phyloP scores from a whole-genome alignment of 2,329 filamentous ascomycete species.

The Exophiala xenobiotica region DNA sequence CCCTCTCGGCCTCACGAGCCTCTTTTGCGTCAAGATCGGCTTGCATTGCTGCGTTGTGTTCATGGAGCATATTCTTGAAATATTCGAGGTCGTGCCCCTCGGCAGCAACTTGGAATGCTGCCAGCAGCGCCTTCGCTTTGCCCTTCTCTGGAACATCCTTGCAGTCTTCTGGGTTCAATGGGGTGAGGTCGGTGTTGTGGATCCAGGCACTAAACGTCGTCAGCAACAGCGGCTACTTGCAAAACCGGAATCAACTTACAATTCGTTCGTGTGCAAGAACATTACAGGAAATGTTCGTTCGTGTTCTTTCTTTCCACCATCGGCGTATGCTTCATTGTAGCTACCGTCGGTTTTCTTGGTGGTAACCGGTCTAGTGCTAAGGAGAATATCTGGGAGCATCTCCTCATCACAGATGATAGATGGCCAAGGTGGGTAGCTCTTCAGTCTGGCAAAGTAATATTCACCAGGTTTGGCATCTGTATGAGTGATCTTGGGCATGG shows the following conservation, averaged over 20 bases:
- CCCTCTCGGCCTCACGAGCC: constrained; percentile 60
- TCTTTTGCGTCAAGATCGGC: constrained; percentile 65
- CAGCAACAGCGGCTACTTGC: constrained; percentile 17
- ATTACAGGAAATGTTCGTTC: constrained; percentile 92
- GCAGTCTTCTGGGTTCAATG: constrained; percentile 72
- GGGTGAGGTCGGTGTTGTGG: constrained; percentile 75
- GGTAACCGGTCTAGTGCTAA: constrained; percentile 78
- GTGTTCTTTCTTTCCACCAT: constrained; percentile 79
- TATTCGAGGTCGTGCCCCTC: constrained; percentile 74
- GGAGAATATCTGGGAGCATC: constrained; percentile 79
- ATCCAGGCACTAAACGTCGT: constrained; percentile 74
- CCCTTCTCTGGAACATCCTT: constrained; percentile 64
- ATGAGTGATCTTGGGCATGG: constrained; percentile 67
- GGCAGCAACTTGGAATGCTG: constrained; percentile 76
- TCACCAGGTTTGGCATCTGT: constrained; percentile 85
- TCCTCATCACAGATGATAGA: constrained; percentile 90
- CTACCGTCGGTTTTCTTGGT: constrained; percentile 79
- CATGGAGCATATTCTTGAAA: constrained; percentile 75
- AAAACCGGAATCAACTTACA: constrained; percentile 63
- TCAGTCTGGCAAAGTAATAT: constrained; percentile 88
- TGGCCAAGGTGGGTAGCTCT: constrained; percentile 93
- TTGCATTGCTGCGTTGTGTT: constrained; percentile 57
- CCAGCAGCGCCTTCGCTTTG: constrained; percentile 78
- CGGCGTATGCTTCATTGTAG: constrained; percentile 81
- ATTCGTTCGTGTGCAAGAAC: constrained; percentile 94